Percentiles rank a stretch among this genome's conserved stretches.
These are phyloP conservation scores for Arabis hirsuta DNA, from an alignment of 345 rosid genomes.

Conservation along the genomic window DNA sequence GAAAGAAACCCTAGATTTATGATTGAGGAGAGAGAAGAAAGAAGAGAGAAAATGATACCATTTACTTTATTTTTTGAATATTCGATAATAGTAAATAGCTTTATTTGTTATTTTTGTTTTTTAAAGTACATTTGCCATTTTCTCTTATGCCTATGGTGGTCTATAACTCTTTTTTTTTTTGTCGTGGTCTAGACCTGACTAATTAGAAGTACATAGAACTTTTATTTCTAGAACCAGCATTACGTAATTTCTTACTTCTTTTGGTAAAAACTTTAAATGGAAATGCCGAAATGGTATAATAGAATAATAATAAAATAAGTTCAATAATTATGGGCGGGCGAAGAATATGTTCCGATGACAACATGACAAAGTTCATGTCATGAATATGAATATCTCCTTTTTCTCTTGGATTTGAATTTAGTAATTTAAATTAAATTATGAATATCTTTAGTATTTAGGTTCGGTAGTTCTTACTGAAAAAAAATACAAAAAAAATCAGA, in stretches of 20 bases:
- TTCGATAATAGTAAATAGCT: background rate
- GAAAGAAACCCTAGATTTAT: constrained; percentile 57
- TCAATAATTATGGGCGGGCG: background rate
- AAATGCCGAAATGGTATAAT: background rate
- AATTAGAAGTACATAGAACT: background rate
- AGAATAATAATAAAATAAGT: background rate
- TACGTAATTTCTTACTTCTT: constrained; percentile 72
- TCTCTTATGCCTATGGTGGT: constrained; percentile 23
- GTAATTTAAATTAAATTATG: too few relatives aligned
- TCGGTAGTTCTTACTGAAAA: too few relatives aligned
- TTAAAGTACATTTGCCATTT: constrained; percentile 20
- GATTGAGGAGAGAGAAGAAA: constrained; percentile 3
- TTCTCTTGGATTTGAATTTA: background rate
- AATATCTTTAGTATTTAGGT: too few relatives aligned
- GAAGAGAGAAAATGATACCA: background rate
- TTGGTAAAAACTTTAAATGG: constrained; percentile 48
- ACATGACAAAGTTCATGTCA: background rate
- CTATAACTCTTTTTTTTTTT: constrained; percentile 1
- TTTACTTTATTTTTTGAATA: background rate
- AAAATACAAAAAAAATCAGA: too few relatives aligned
- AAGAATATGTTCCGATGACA: constrained; percentile 4
- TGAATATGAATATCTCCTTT: background rate
- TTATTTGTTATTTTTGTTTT: background rate
- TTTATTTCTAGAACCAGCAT: constrained; percentile 37
- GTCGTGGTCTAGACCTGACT: constrained; percentile 26